phyloP scores from a whole-genome alignment of 1,284 basidiomycete genomes.

The Xerocomus minutiporus region DNA sequence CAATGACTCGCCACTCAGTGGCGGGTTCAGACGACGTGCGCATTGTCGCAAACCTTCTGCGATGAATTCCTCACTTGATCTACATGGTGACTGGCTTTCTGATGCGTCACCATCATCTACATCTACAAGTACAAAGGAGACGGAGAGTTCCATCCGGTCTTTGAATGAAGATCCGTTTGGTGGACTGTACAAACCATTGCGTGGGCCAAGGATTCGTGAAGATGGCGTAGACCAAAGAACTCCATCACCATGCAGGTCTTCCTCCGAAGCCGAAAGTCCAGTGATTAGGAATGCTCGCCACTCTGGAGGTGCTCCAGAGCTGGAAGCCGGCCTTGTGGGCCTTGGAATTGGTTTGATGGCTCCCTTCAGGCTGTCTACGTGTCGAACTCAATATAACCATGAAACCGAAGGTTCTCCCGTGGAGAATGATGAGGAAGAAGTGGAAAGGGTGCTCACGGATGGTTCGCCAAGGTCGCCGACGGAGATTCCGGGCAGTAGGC shows the following conservation, averaged over 20 bases:
- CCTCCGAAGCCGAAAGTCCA: conserved; percentile 52
- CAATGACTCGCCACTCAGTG: conserved; percentile 32
- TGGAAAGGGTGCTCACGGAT: conserved; percentile 27
- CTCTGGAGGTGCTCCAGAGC: conserved; percentile 25
- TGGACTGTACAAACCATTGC: conserved; percentile 28
- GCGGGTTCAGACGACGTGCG: conserved; percentile 27
- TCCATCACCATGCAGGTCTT: conserved; percentile 34
- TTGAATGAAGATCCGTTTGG: conserved; percentile 35
- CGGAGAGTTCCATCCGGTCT: conserved; percentile 20
- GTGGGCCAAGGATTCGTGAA: conserved; percentile 14
- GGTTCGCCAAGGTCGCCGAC: conserved; percentile 25
- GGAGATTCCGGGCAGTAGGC: conserved; percentile 17
- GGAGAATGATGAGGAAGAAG: conserved; percentile 34
- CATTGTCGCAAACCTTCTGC: conserved; percentile 34
- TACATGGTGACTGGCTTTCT: conserved; percentile 42
- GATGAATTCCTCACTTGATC: conserved; percentile 40
- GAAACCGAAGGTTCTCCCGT: conserved; percentile 8
- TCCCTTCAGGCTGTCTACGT: conserved; percentile 42
- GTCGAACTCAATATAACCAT: conserved; percentile 24
- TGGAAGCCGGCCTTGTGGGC: conserved; percentile 34
- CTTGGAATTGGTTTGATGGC: conserved; percentile 53
- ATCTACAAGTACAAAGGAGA: conserved; percentile 16
- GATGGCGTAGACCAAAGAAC: conserved; percentile 14
- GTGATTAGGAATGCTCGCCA: conserved; percentile 46
- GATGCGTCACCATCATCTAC: conserved; percentile 36